Base-by-base conservation (phyloP, 2,329 filamentous ascomycete species). In the Pezicula neosporulosa region DNA sequence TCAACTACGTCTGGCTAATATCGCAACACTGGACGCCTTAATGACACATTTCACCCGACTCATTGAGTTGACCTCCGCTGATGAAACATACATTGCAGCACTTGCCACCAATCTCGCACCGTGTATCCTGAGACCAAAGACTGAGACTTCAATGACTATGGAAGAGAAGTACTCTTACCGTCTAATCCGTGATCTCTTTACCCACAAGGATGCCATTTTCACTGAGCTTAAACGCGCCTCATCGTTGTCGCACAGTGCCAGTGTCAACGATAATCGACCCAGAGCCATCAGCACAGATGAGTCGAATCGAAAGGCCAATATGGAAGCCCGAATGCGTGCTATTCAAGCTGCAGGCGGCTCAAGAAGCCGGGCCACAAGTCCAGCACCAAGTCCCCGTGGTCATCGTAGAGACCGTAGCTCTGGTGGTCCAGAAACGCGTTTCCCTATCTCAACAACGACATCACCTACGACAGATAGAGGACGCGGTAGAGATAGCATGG, bases 1-100 rank as follows among this genome's bases (percentile, higher is more conserved):
- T 37, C 92, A 97, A 69, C 82, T 99, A 51, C 88, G 93, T 55
- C 85, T 99, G 51, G 91, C 94, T 58, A 99, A 99, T 69, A 99
- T 99, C 69, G 94, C 94, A 44, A 97, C 94, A n/a, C 83, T 99
- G 53, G 94, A 99, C 70, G 94, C 94, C 38, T 89, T 96, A 67
- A 96, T 95, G 79, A 97, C 96, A 59, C 94, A 99, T 72, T 97
- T 99, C 69, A 97, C 93, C 37, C 89, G 94, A 54, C 77, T 99
- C 54, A 95, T 99, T 66, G 94, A 99, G 69, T 79, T 99, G 56
- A 99, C 94, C 2, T 97, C 93, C 13, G 94, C 94, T 30, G 93
- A 96, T 60, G 94, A 99, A 66, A 75, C 83, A 41, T 99, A 96
- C 66, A 74, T 96, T 51, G 68, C 85, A 12, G 76, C 85, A 36